Evolutionary conservation across 2,329 filamentous ascomycete genomes (phyloP).

Genomic region (Colletotrichum australisinense): DNA sequence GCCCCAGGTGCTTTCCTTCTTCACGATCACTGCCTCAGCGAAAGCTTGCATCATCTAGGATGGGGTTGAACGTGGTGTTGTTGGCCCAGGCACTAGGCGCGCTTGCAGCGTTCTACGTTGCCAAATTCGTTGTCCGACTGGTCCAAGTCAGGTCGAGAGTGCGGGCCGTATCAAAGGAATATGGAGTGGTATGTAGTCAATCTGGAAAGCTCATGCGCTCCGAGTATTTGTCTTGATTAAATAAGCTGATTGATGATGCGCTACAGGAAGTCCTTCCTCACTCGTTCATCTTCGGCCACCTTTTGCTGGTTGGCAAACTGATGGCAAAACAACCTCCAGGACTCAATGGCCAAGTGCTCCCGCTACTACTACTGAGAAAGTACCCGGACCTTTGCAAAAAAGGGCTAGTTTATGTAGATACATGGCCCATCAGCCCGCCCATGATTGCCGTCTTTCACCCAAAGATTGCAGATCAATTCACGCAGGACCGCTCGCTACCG

Average conservation of each 20-base stretch:
- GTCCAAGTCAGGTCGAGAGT: background rate
- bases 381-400: conserved; percentile 37
- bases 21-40: background rate
- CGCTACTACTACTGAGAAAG: conserved; percentile 33
- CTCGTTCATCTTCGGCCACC: conserved; percentile 41
- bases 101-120: background rate
- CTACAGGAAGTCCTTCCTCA: conserved; percentile 40
- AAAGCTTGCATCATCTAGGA: background rate
- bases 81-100: background rate
- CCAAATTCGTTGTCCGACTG: background rate
- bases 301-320: conserved; percentile 37
- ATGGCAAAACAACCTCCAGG: conserved; percentile 37
- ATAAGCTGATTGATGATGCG: conserved; percentile 37
- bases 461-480: conserved; percentile 40
- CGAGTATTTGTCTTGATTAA: conserved; percentile 6
- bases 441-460: conserved; percentile 37
- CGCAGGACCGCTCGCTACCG: conserved; percentile 37
- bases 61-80: background rate
- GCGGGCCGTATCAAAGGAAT: background rate
- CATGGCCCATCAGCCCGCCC: conserved; percentile 41
- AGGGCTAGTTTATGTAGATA: conserved; percentile 41
- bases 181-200: background rate
- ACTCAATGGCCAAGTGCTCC: conserved; percentile 39
- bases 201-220: background rate
- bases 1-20: too few species aligned